Percentiles rank a stretch among this genome's conserved stretches.
phyloP scores from a whole-genome alignment of 345 rosid species.

The Euclidium syriacum region DNA sequence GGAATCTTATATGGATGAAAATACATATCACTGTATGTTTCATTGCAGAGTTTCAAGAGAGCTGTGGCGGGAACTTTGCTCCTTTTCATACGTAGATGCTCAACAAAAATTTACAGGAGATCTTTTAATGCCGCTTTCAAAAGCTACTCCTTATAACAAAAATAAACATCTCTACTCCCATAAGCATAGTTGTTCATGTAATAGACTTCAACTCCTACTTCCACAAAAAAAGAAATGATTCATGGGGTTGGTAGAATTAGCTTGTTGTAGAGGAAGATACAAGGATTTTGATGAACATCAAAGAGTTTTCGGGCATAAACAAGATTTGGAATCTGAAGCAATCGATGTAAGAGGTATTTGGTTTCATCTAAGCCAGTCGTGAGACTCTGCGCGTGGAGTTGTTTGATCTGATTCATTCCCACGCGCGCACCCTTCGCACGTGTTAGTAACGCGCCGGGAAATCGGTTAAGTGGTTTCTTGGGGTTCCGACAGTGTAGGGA shows the following conservation, averaged over 20 bases:
- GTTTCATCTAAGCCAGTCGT: constrained; percentile 46
- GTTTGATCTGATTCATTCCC: constrained; percentile 49
- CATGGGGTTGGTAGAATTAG: constrained; percentile 53
- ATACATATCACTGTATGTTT: too few species aligned
- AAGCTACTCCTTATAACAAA: too few species aligned
- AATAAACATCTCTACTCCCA: constrained; percentile 9
- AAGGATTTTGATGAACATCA: constrained; percentile 39
- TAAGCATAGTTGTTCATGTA: constrained; percentile 33
- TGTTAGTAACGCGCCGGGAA: neutral
- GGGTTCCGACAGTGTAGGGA: too few species aligned
- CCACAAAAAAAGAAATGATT: constrained; percentile 48
- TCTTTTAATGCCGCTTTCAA: too few species aligned
- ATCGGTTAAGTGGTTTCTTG: too few species aligned
- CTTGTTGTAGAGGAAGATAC: constrained; percentile 63
- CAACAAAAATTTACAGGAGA: too few species aligned
- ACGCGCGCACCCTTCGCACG: constrained; percentile 3
- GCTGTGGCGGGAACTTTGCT: too few species aligned
- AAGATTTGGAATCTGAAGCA: constrained; percentile 48
- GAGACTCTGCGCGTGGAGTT: constrained; percentile 51
- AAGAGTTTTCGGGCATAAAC: constrained; percentile 57
- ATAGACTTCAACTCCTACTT: constrained; percentile 53
- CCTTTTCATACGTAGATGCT: too few species aligned
- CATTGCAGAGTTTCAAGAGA: too few species aligned
- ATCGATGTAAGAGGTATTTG: constrained; percentile 37
- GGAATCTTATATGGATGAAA: too few species aligned